Evolutionary conservation across 176 grass and related monocot genomes (phyloP).

Genomic region (Carex cristatella): DNA sequence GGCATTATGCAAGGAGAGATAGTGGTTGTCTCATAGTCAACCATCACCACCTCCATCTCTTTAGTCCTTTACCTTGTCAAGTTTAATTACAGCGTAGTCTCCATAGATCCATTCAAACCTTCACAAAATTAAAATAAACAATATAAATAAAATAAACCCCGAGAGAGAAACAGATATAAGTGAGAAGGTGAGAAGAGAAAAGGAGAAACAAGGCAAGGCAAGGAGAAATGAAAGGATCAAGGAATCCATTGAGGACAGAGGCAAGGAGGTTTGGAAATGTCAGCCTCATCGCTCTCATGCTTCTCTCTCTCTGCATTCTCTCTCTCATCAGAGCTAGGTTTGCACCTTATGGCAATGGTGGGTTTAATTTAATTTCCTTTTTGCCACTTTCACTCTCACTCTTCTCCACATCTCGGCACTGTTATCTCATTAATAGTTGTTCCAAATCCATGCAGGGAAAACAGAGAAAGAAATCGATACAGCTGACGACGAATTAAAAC

Average conservation of each 20-base stretch:
- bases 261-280: conserved; percentile 34
- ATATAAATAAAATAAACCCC: neutral
- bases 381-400: neutral
- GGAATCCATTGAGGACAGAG: conserved; percentile 25
- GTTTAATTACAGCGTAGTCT: neutral
- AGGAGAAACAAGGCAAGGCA: neutral
- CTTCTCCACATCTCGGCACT: neutral
- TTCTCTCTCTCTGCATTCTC: conserved; percentile 39
- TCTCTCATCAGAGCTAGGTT: conserved; percentile 35
- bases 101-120: neutral
- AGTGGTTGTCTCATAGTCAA: conserved; percentile 15
- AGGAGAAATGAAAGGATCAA: conserved; percentile 29
- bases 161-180: neutral
- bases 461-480: conserved; percentile 16
- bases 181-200: neutral
- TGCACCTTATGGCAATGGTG: conserved; percentile 5
- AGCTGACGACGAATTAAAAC: neutral
- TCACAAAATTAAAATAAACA: conserved; percentile 1
- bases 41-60: neutral
- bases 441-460: conserved; percentile 9
- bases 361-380: neutral
- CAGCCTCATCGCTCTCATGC: conserved; percentile 37
- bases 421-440: neutral
- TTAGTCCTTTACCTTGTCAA: conserved; percentile 5
- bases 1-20: neutral